Base-by-base conservation (phyloP, 176 grass and related monocot species). In the Carex myosuroides region DNA sequence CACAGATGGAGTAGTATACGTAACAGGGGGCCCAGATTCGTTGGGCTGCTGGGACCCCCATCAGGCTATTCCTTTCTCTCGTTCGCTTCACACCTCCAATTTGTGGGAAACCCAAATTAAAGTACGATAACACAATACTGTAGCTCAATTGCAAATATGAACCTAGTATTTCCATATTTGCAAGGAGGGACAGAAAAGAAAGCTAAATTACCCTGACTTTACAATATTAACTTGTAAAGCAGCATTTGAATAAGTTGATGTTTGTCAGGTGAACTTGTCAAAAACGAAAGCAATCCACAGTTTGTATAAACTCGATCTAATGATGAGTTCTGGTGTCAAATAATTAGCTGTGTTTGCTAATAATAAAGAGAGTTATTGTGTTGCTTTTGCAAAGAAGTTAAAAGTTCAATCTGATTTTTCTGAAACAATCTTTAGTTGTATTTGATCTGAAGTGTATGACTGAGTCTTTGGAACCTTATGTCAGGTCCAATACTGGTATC, bases 41-140 rank as follows among this genome's bases (percentile, higher is more conserved):
- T 83, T 98, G 79, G 95, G 95, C 64, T 94, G 90, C 74, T 98
- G 95, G 95, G 92, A 93, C 70, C 88, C 91, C 33, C 82, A 87
- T 77, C 91, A 88, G 89, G 91, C 92, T 83, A 75, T 94, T 94
- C 87, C 87, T 67, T 91, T 98, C 53, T 73, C 85, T 80, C 88
- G 87, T 71, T 97, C 83, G 58, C 67, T 69, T 74, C 85, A 88
- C 86, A 86, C 65, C 57, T 75, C 50, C 86, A 89, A 93, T 79
- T 68, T 93, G 81, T 98, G 90, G 89, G 91, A 72, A 37, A 82
- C 82, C 56, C 89, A 94, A 89, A 89, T 93, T 89, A 87, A 91
- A 90, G 95, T 98, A 91, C 50, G 41, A 72, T 64, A 59, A 46
- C 55, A 78, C 70, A 18, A n/a, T 41, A 56, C 20, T 58, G 69